Percentiles rank a stretch among this genome's conserved stretches.
These are phyloP conservation scores for Ampelocalamus luodianensis DNA, from an alignment of 176 grass and related monocot species.

Conservation along the genomic window DNA sequence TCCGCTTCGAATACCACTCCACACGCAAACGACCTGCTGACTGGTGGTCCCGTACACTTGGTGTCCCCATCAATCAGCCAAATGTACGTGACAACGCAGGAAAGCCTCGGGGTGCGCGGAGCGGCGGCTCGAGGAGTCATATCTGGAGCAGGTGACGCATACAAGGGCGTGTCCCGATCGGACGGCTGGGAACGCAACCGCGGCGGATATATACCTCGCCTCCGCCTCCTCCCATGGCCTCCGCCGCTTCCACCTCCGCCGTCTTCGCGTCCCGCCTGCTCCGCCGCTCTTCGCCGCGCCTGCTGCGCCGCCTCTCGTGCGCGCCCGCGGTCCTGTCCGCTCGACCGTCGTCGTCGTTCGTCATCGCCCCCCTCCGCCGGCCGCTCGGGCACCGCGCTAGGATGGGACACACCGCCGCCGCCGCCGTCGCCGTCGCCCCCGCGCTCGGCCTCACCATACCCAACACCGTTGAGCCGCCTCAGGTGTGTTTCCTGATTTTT, in stretches of 20 bases:
- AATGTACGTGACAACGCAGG: accelerated
- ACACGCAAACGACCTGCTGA: neutral
- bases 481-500: slow-evolving; percentile 61
- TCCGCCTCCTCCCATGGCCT: slow-evolving; percentile 33
- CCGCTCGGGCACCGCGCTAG: slow-evolving; percentile 50
- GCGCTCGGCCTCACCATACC: slow-evolving; percentile 86
- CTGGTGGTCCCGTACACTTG: accelerated
- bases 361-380: slow-evolving; percentile 6
- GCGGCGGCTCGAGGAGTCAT: neutral
- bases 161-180: slow-evolving; percentile 34
- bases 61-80: neutral
- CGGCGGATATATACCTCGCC: slow-evolving; percentile 58
- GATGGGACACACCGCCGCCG: slow-evolving; percentile 72
- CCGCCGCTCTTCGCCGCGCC: slow-evolving; percentile 38
- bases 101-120: neutral
- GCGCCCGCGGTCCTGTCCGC: slow-evolving; percentile 20
- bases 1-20: no score
- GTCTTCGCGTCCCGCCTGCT: slow-evolving; percentile 43
- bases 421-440: slow-evolving; percentile 20
- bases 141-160: slow-evolving; percentile 49
- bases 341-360: slow-evolving; percentile 19
- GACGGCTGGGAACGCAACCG: slow-evolving; percentile 51
- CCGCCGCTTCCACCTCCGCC: slow-evolving; percentile 54
- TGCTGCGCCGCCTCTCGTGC: slow-evolving; percentile 29
- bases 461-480: slow-evolving; percentile 66